phyloP scores from a whole-genome alignment of 176 grass and related monocot genomes.

The Luzula sylvatica region DNA sequence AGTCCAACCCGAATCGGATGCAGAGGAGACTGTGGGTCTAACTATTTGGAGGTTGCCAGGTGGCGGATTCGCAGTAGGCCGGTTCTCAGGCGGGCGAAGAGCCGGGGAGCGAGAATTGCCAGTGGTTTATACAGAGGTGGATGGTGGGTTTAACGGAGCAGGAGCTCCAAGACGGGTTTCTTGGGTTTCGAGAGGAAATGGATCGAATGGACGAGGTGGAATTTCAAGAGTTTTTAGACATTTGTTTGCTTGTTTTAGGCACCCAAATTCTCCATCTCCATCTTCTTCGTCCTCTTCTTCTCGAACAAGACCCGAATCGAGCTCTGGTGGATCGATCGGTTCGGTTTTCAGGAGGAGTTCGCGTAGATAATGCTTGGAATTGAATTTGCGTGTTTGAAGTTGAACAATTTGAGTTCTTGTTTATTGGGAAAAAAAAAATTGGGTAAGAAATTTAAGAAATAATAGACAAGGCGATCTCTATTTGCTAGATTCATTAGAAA shows the following conservation, averaged over 20 bases:
- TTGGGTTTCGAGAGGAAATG: conserved; percentile 50
- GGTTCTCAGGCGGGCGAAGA: conserved; percentile 59
- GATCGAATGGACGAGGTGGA: conserved; percentile 36
- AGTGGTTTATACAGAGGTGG: conserved; percentile 85
- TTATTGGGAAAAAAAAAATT: not conserved
- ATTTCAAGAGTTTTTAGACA: conserved; percentile 29
- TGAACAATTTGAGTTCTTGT: not conserved
- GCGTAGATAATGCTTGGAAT: not conserved
- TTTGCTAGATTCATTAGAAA: conserved; percentile 11
- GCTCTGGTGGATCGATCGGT: not conserved
- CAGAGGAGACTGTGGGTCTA: conserved; percentile 66
- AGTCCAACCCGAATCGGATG: not conserved
- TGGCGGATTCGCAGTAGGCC: conserved; percentile 67
- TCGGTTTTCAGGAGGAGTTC: conserved; percentile 12
- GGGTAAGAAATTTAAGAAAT: conserved; percentile 12
- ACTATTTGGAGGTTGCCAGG: conserved; percentile 96
- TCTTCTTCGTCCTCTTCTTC: conserved; percentile 18
- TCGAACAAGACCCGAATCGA: not conserved
- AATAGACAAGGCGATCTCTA: conserved; percentile 5
- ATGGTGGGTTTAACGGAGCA: conserved; percentile 62
- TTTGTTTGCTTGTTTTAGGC: conserved; percentile 58
- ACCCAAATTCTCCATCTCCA: conserved; percentile 4
- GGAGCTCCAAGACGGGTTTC: conserved; percentile 68
- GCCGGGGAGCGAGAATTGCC: conserved; percentile 81
- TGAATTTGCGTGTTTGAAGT: too few relatives aligned